A percentile compares a stretch with the other conserved stretches of the same genome.
Evolutionary conservation across 371 early-diverging fungal species (phyloP).

Genomic region (Mucor saturninus): DNA sequence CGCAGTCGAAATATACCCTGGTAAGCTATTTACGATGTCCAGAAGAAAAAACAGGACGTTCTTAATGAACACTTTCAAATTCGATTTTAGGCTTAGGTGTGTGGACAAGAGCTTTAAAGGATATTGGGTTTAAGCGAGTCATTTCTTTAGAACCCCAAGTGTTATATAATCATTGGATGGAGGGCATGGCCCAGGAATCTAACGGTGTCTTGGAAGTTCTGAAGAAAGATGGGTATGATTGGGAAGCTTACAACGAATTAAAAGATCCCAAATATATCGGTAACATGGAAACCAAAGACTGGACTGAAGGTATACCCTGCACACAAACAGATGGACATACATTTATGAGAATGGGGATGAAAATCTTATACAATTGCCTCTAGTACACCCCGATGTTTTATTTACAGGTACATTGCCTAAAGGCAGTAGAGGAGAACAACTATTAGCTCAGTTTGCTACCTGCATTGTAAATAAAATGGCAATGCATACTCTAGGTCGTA

Average conservation of each 20-base stretch:
- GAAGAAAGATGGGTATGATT: conserved; percentile 53
- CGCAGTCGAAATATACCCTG: conserved; percentile 50
- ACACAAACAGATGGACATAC: no score
- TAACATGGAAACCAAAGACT: conserved; percentile 29
- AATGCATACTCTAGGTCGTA: conserved; percentile 47
- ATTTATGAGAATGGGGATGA: no score
- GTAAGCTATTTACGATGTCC: conserved; percentile 16
- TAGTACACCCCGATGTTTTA: conserved; percentile 44
- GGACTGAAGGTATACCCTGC: conserved; percentile 36
- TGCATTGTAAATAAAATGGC: conserved; percentile 53
- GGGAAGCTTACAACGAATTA: conserved; percentile 47
- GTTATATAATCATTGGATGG: conserved; percentile 32
- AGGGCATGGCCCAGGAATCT: conserved; percentile 12
- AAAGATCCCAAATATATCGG: conserved; percentile 42
- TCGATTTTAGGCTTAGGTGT: conserved; percentile 41
- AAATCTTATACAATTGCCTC: no score
- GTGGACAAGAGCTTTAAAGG: conserved; percentile 44
- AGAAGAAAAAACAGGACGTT: background rate
- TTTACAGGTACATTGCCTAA: conserved; percentile 55
- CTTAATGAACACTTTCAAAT: background rate
- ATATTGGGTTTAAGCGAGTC: conserved; percentile 43
- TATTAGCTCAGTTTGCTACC: conserved; percentile 47
- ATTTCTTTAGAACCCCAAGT: conserved; percentile 40
- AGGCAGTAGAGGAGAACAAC: conserved; percentile 44
- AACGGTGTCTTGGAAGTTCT: conserved; percentile 24